Evolutionary conservation across 495 filamentous ascomycete genomes (phyloP), one percentile per base, ranked within the genome.

Genomic region (Xylaria venustula): DNA sequence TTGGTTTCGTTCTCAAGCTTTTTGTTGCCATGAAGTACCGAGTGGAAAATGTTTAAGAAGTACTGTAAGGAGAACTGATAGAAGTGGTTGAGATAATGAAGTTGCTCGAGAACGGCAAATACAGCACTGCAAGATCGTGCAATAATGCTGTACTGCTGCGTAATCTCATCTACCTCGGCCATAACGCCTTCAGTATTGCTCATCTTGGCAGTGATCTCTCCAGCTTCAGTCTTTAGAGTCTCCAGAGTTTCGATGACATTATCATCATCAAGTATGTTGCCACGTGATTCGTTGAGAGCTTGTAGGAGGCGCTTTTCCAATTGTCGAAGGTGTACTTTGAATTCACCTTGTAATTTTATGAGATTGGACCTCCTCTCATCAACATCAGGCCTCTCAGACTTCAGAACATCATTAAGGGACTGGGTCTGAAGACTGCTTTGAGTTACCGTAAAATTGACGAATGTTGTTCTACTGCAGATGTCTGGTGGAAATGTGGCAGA

Each of bases 41-140:
- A 87, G 70, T 95, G 87, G 84, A 99, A 98, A 64, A 99, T 99
- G 68, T 96, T 91, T 15, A 94, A 83, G 73, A 99, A 99, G 75
- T 93, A 98, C 77, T 96, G 92, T 48, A 99, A 82, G 20, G 95
- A 98, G 82, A 99, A 98, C 67, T 98, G 94, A 72, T 99, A 99
- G 79, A 98, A 98, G 79, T 98, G 95, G 71, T 99, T 97, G 72
- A 99, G 86, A 68, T 97, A 93, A 71, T 97, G 93, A 46, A 99
- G 87, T 73, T 98, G 93, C 76, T 98, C 95, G 48, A 99, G 81
- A 25, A 97, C 90, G 19, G 94, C 91, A 76, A 97, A 98, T 23
- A 97, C 92, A 48, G 93, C 92, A 76, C 92, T 96, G 83, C 94
- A 99, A 37, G 94, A 90, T 65, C 87, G 84, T 45, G 94, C 94